Evolutionary conservation across 352 stramenopile species (phyloP).

Genomic region (Globisporangium parvum): DNA sequence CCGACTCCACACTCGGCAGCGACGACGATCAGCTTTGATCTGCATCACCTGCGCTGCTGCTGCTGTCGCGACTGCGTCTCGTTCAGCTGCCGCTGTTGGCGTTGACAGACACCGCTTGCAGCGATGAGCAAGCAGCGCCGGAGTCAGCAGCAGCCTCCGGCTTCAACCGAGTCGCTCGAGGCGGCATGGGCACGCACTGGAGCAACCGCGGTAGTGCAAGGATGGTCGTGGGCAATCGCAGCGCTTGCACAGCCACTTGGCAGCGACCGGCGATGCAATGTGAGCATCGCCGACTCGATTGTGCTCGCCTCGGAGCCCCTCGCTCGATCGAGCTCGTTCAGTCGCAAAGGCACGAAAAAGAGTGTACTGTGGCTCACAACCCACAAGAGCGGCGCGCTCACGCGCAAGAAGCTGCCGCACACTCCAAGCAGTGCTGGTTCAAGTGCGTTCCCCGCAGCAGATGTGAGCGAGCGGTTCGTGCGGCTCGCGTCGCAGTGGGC

Average conservation of each 20-base stretch:
- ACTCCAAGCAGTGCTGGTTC: background rate
- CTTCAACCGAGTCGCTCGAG: slow-evolving; percentile 1
- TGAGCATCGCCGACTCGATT: slow-evolving; percentile 38
- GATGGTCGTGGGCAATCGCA: slow-evolving; percentile 35
- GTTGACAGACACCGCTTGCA: no score
- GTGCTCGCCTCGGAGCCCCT: slow-evolving; percentile 17
- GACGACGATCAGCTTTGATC: no score
- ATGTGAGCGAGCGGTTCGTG: slow-evolving; percentile 42
- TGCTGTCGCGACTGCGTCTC: no score
- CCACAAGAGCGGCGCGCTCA: slow-evolving; percentile 35
- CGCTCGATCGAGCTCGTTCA: background rate
- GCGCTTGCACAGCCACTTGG: slow-evolving; percentile 20
- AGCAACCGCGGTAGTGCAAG: slow-evolving; percentile 1
- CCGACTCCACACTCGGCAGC: no score
- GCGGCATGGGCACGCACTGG: slow-evolving; percentile 2
- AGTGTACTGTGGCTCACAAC: slow-evolving; percentile 39
- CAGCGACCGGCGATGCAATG: slow-evolving; percentile 17
- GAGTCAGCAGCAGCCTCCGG: background rate
- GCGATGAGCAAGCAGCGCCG: slow-evolving; percentile 11
- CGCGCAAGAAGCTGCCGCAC: slow-evolving; percentile 30
- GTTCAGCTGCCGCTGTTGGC: no score
- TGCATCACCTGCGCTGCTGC: no score
- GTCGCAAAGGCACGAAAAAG: background rate
- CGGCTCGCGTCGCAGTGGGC: slow-evolving; percentile 22
- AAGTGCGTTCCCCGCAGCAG: slow-evolving; percentile 17